These are phyloP conservation scores for Pythium monospermum DNA, from an alignment of 352 stramenopile genomes.

Conservation along the genomic window DNA sequence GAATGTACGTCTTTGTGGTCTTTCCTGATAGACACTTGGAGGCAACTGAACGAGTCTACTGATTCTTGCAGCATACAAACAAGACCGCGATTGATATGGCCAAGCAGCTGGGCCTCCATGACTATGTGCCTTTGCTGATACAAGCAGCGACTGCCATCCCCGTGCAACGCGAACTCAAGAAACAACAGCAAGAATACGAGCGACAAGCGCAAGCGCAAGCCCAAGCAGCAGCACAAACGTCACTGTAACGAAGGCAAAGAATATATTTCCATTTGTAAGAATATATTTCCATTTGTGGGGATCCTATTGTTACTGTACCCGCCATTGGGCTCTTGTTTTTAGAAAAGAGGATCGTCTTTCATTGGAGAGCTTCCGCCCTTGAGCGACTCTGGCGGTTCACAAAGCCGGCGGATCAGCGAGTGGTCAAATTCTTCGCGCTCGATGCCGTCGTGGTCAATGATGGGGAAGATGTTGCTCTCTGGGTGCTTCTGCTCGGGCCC, in stretches of 20 bases:
- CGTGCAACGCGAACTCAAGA: constrained; percentile 21
- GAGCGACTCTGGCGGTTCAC: constrained; percentile 66
- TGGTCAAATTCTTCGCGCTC: constrained; percentile 53
- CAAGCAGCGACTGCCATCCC: constrained; percentile 30
- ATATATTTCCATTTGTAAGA: too few species aligned
- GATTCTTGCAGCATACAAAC: constrained; percentile 31
- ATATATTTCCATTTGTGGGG: too few species aligned
- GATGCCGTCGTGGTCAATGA: constrained; percentile 59
- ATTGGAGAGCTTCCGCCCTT: constrained; percentile 71
- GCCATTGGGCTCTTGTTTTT: too few species aligned
- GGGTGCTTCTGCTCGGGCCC: constrained; percentile 41
- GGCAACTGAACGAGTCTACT: not conserved
- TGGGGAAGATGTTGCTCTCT: constrained; percentile 58
- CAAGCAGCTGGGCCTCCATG: constrained; percentile 10
- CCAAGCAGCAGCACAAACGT: too few species aligned
- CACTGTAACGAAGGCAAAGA: too few species aligned
- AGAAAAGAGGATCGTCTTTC: constrained; percentile 80
- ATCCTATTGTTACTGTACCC: too few species aligned
- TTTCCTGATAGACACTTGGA: not conserved
- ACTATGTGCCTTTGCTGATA: constrained; percentile 28
- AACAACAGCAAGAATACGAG: constrained; percentile 13
- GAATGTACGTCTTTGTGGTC: constrained; percentile 29
- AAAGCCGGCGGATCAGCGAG: constrained; percentile 44
- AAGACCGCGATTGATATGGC: constrained; percentile 49
- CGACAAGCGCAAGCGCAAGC: not conserved